These are phyloP conservation scores for Aspergillus sojae DNA, from an alignment of 2,329 filamentous ascomycete genomes.

Conservation along the genomic window DNA sequence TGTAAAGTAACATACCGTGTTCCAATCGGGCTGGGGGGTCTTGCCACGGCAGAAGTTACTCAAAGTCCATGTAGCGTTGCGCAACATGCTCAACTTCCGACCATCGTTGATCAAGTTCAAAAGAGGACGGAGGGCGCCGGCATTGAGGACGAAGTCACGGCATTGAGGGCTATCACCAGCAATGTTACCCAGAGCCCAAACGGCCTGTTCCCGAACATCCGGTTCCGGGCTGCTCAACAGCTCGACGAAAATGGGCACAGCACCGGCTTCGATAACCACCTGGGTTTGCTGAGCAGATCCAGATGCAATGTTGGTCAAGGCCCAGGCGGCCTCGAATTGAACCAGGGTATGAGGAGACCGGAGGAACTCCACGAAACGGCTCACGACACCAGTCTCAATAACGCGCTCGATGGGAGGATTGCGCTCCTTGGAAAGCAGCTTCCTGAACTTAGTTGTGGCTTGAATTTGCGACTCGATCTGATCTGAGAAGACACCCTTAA, in stretches of 20 bases:
- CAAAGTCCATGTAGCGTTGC: conserved; percentile 97
- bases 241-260: conserved; percentile 98
- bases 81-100: conserved; percentile 98
- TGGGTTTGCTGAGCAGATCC: conserved; percentile 97
- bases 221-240: conserved; percentile 93
- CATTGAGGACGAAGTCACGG: conserved; percentile 92
- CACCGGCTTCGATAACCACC: conserved; percentile 96
- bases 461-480: conserved; percentile 98
- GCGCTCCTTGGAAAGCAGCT: conserved; percentile 96
- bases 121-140: conserved; percentile 87
- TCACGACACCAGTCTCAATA: conserved; percentile 97
- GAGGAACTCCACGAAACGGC: conserved; percentile 96
- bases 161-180: conserved; percentile 97
- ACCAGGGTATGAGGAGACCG: conserved; percentile 96
- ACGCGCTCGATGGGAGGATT: conserved; percentile 99
- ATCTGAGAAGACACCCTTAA: conserved; percentile 95
- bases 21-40: conserved; percentile 97
- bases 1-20: conserved; percentile 67
- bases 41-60: conserved; percentile 99
- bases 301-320: conserved; percentile 97
- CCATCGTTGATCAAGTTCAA: conserved; percentile 91
- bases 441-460: conserved; percentile 97
- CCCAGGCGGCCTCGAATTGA: conserved; percentile 99
- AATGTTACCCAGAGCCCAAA: conserved; percentile 98
- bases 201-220: conserved; percentile 95